Evolutionary conservation across 768 basidiomycete genomes (phyloP).

Genomic region (Chalciporus piperatus): DNA sequence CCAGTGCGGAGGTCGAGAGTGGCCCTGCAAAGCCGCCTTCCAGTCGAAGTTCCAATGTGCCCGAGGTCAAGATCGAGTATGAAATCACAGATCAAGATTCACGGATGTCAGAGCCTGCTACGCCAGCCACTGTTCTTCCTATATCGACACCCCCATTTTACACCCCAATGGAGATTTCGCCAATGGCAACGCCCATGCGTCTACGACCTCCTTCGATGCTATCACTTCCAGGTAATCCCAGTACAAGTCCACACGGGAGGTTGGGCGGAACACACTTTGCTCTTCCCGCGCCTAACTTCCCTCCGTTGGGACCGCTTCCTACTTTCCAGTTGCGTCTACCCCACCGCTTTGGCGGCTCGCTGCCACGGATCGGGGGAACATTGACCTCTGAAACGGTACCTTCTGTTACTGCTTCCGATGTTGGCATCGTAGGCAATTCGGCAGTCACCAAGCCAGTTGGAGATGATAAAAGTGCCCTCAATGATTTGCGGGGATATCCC

Average conservation of each 20-base stretch:
- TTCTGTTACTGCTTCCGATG: background rate
- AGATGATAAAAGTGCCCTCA: background rate
- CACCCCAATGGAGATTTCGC: constrained; percentile 25
- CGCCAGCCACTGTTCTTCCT: constrained; percentile 22
- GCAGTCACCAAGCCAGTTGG: background rate
- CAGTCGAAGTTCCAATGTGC: constrained; percentile 4
- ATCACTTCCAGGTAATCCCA: background rate
- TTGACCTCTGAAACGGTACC: constrained; percentile 1
- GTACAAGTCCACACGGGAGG: constrained; percentile 1
- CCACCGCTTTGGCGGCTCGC: constrained; percentile 4
- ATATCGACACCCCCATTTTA: constrained; percentile 25
- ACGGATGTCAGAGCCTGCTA: constrained; percentile 18
- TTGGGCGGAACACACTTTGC: constrained; percentile 8
- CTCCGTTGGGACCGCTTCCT: constrained; percentile 8
- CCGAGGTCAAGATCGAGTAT: constrained; percentile 24
- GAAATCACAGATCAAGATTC: constrained; percentile 20
- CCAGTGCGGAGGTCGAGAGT: background rate
- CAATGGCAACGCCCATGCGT: constrained; percentile 12
- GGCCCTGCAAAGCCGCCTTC: background rate
- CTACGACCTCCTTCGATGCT: constrained; percentile 5
- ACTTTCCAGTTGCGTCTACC: constrained; percentile 20
- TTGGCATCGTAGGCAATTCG: background rate
- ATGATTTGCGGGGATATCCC: constrained; percentile 12
- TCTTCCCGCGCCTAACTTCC: background rate
- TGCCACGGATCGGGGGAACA: constrained; percentile 17